Conservation (phyloP, 257 asterid genomes). For the Prunella vulgaris region DNA sequence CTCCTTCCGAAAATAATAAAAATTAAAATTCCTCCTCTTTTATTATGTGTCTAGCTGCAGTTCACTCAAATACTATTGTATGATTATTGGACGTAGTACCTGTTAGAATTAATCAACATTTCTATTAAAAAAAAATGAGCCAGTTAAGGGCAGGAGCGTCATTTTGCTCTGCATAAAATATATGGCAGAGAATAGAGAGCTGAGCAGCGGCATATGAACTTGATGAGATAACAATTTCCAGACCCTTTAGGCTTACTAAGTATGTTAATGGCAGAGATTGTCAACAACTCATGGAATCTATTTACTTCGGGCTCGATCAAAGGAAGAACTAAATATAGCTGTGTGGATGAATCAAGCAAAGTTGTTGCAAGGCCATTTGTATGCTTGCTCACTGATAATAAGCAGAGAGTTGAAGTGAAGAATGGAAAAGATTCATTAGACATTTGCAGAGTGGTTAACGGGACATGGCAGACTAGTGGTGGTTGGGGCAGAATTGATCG, state of each 20-base stretch:
- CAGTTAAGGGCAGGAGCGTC: constrained; percentile 21
- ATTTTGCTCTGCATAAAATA: neutral
- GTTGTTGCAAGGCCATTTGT: constrained; percentile 32
- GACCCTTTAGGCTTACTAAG: neutral
- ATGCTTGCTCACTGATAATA: constrained; percentile 48
- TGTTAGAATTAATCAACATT: neutral
- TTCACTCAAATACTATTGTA: neutral
- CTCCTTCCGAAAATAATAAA: too few relatives aligned
- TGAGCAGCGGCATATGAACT: neutral
- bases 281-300: constrained; percentile 32
- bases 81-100: neutral
- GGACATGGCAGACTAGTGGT: constrained; percentile 85
- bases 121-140: neutral
- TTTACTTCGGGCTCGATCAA: constrained; percentile 26
- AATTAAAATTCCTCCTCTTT: too few relatives aligned
- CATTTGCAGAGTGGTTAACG: constrained; percentile 77
- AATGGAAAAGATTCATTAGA: constrained; percentile 70
- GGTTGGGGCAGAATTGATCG: constrained; percentile 73
- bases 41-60: too few relatives aligned
- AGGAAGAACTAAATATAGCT: constrained; percentile 22
- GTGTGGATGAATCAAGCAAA: constrained; percentile 27
- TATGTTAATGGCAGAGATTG: constrained; percentile 38
- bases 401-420: constrained; percentile 46
- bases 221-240: constrained; percentile 19
- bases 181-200: constrained; percentile 20